Evolutionary conservation across 257 asterid species (phyloP), one percentile per base, ranked within the genome.

Genomic region (Jacaranda mimosifolia): DNA sequence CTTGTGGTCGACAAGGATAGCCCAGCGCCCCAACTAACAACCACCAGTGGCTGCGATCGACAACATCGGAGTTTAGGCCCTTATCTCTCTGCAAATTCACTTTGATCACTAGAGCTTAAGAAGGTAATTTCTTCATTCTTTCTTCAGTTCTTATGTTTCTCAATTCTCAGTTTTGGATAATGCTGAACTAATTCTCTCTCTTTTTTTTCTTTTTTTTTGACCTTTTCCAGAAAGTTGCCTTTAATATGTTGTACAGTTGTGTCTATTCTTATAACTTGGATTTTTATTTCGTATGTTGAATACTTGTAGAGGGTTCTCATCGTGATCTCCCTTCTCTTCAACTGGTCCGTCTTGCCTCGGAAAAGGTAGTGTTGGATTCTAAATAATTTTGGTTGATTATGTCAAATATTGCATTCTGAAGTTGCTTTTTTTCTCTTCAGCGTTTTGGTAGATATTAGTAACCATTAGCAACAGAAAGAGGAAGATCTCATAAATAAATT

Each of bases 251-350:
- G 55, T 19, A 3, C 46, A 10, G 32, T 14, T 65, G 19, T 67
- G 59, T 73, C 3, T 70, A 36, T 59, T 69, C 70, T 42, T 26
- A 40, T 40, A 12, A 17, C 67, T n/a, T 59, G 52, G 46, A 52
- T 19, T 79, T 36, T 26, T 78, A 75, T 62, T 58, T 77, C 64
- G 35, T 78, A 42, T 73, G 32, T 49, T 75, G 40, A 56, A 70
- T 72, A 70, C 81, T 76, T 86, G 85, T 73, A 94, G 99, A 94
- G 96, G 89, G 96, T 68, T 89, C 98, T 84, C 99, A 94, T 76
- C 99, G 97, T 35, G 98, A 87, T 83, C 97, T 92, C 38, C 97
- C 98, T 74, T 91, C 99, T 43, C 91, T 92, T 83, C 93, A 79
- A 65, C 85, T 92, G 72, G 90, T 86, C 62, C 99, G 95, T 72